Conservation (phyloP, 306 rosid species). For the Citrullus mucosospermus region DNA sequence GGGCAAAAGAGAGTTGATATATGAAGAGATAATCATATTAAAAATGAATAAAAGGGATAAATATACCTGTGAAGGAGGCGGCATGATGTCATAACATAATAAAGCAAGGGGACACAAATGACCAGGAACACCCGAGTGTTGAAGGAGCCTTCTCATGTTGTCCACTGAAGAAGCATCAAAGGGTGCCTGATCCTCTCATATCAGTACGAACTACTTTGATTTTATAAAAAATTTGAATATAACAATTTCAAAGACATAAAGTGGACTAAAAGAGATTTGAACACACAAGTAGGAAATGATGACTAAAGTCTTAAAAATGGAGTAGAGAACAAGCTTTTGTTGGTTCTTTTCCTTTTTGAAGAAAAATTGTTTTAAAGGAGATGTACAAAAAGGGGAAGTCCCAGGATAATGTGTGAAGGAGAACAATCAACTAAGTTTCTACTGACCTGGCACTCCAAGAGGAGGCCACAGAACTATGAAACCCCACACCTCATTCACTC, state of each 20-base stretch:
- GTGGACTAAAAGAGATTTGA: neutral
- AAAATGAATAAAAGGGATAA: conserved; percentile 11
- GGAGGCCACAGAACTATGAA: neutral
- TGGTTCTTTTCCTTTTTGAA: neutral
- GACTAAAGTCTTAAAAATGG: neutral
- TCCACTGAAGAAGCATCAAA: conserved; percentile 85
- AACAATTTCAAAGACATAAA: neutral
- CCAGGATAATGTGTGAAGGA: neutral
- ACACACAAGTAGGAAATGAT: neutral
- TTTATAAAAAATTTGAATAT: neutral
- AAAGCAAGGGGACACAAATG: conserved; percentile 82
- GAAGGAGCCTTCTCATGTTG: conserved; percentile 81
- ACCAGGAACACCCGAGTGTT: conserved; percentile 78
- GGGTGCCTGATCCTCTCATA: conserved; percentile 65
- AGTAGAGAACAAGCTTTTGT: neutral
- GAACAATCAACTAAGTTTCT: neutral
- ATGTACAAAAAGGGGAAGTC: neutral
- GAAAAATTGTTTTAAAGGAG: neutral
- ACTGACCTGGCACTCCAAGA: neutral
- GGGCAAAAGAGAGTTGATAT: neutral
- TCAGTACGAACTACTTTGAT: conserved; percentile 23
- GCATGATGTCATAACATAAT: conserved; percentile 85
- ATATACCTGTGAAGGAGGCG: conserved; percentile 71
- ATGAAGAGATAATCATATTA: conserved; percentile 8
- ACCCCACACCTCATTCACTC: neutral